phyloP scores from a whole-genome alignment of 2,329 filamentous ascomycete genomes.

The Fusarium floridanum region DNA sequence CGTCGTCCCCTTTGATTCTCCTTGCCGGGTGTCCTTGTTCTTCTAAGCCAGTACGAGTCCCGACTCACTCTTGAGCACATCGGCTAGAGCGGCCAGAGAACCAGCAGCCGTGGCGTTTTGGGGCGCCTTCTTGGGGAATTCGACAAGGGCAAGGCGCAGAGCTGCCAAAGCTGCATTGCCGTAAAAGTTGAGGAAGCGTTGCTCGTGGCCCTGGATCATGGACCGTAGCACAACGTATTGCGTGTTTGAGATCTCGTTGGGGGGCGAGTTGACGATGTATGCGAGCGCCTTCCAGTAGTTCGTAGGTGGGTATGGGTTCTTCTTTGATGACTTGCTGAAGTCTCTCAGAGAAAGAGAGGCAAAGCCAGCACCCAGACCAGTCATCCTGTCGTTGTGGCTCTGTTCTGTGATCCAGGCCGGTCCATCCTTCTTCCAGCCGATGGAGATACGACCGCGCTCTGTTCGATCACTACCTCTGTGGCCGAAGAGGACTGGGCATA shows the following conservation, averaged over 20 bases:
- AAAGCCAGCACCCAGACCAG: constrained; percentile 85
- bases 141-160: constrained; percentile 77
- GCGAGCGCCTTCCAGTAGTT: constrained; percentile 88
- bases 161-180: constrained; percentile 81
- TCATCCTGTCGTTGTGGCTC: constrained; percentile 85
- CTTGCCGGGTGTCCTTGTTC: not conserved
- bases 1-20: not conserved
- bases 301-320: constrained; percentile 81
- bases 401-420: constrained; percentile 75
- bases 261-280: constrained; percentile 80
- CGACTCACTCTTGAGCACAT: constrained; percentile 63
- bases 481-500: constrained; percentile 89
- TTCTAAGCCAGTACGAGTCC: constrained; percentile 61
- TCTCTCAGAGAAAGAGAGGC: constrained; percentile 86
- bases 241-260: constrained; percentile 76
- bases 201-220: constrained; percentile 79
- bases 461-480: constrained; percentile 82
- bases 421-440: constrained; percentile 79
- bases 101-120: constrained; percentile 63
- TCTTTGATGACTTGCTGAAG: constrained; percentile 76
- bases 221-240: constrained; percentile 78
- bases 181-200: constrained; percentile 84
- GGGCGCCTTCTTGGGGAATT: constrained; percentile 72
- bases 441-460: constrained; percentile 71
- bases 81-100: constrained; percentile 66